These are phyloP conservation scores for Parascedosporium putredinis DNA, from an alignment of 2,329 filamentous ascomycete genomes.

Conservation along the genomic window DNA sequence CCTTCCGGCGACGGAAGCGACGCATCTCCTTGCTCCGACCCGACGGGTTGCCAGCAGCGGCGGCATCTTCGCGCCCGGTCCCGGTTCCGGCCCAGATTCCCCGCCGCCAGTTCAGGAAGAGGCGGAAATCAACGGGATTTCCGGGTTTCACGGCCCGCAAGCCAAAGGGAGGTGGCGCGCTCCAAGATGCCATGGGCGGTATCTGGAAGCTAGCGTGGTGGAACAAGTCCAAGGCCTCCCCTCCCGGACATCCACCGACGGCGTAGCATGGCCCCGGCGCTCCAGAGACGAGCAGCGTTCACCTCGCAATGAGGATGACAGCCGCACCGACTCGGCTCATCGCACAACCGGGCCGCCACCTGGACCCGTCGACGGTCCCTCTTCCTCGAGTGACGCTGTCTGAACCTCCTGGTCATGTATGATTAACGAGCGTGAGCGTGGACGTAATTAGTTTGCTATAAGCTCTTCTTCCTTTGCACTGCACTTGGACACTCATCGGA, in stretches of 20 bases:
- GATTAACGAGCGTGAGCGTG: neutral
- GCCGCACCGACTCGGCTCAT: neutral
- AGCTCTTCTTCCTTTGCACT: neutral
- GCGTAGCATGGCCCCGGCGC: neutral
- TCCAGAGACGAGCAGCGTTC: neutral
- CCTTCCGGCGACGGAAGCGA: slow-evolving; percentile 31
- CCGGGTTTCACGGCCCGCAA: slow-evolving; percentile 48
- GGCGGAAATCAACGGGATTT: slow-evolving; percentile 51
- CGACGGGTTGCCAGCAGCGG: slow-evolving; percentile 22
- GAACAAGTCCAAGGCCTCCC: slow-evolving; percentile 12
- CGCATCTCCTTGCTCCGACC: slow-evolving; percentile 26
- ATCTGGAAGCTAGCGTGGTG: slow-evolving; percentile 50
- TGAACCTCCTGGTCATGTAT: neutral
- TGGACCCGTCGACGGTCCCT: neutral
- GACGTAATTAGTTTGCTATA: neutral
- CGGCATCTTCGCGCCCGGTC: slow-evolving; percentile 7
- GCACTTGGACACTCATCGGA: too few species aligned
- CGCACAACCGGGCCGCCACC: neutral
- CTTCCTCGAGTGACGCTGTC: neutral
- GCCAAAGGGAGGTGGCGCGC: slow-evolving; percentile 21
- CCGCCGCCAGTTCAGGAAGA: slow-evolving; percentile 22
- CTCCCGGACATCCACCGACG: neutral
- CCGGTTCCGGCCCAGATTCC: slow-evolving; percentile 19
- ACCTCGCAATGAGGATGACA: neutral
- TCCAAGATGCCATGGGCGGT: slow-evolving; percentile 40